Base-by-base conservation (phyloP, 352 stramenopile species). In the Globisporangium takayamanum region DNA sequence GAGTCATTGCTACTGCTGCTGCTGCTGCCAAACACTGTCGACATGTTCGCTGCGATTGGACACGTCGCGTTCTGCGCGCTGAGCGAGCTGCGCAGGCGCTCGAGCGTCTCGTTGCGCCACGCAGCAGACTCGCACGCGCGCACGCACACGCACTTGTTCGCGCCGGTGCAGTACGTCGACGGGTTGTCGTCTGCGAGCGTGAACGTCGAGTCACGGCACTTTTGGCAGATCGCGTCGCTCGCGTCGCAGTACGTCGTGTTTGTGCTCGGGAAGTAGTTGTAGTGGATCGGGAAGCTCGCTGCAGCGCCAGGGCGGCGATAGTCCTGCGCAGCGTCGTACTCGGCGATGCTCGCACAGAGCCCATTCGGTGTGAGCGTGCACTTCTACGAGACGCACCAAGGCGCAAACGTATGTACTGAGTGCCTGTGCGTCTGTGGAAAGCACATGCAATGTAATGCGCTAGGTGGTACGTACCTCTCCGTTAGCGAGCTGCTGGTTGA, bases 221-320 rank as follows among this genome's bases (percentile, higher is more conserved):
- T 62, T 36, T 51, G 65, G 55, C 78, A 88, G 14, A 62, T 39
- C 33, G 41, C 45, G 57, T 88, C 78, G 50, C 69, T 60, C 0
- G 30, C 1, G 25, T 73, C 73, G 47, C 78, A 88, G 61, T 88
- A 88, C 4, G 75, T 83, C 46, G 73, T 61, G 63, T 86, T 86
- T 11, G 55, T 42, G 39, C 70, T 56, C 26, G 72, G 64, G 51
- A 88, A 88, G 57, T 81, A 84, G 74, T 86, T 88, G 67, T 77
- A 74, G 44, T 78, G 73, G 54, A 77, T 70, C 42, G 73, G 74
- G 42, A 70, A 84, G 10, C 49, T 60, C 22, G 59, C 56, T 0
- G 71, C 62, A 6, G 69, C 59, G 30, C 71, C 73, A 2, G 39
- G n/a, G 28, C 75, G 73, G 0, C 66, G 66, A 59, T 84, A 88